Percentiles rank a stretch among this genome's conserved stretches.
Evolutionary conservation across 2,329 filamentous ascomycete species (phyloP).

Genomic region (Saccharata proteae): DNA sequence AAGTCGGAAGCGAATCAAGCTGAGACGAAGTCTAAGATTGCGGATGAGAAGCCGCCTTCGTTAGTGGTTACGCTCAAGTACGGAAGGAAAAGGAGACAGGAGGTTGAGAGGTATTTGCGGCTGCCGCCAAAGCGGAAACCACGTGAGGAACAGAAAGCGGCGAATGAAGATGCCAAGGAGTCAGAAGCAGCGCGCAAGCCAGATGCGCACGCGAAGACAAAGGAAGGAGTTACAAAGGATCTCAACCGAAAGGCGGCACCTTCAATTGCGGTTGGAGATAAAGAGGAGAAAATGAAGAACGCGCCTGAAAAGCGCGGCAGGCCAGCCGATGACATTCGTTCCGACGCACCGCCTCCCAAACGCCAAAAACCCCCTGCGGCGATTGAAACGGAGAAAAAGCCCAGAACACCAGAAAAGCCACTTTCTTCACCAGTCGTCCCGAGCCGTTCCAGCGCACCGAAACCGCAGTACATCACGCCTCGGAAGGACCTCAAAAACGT

Average conservation of each 20-base stretch:
- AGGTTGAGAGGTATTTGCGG: slow-evolving; percentile 29
- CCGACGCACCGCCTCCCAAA: slow-evolving; percentile 13
- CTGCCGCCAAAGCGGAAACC: slow-evolving; percentile 19
- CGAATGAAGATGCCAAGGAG: slow-evolving; percentile 4
- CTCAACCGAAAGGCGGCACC: slow-evolving; percentile 2
- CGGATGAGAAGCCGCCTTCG: slow-evolving; percentile 13
- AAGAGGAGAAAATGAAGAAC: slow-evolving; percentile 5
- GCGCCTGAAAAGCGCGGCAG: slow-evolving; percentile 23
- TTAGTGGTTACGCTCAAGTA: slow-evolving; percentile 41
- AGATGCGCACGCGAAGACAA: slow-evolving; percentile 2
- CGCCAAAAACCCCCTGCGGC: slow-evolving; percentile 16
- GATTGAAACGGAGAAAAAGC: slow-evolving; percentile 18
- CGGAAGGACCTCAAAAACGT: slow-evolving; percentile 22
- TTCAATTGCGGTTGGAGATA: slow-evolving; percentile 1
- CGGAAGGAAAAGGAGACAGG: slow-evolving; percentile 35
- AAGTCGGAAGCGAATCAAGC: slow-evolving; percentile 2
- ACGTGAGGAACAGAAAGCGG: slow-evolving; percentile 10
- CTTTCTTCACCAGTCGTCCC: slow-evolving; percentile 18
- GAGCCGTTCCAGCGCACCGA: slow-evolving; percentile 20
- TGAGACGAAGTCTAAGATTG: neutral
- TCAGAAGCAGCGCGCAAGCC: slow-evolving; percentile 5
- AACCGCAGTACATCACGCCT: slow-evolving; percentile 21
- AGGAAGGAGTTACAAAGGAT: slow-evolving; percentile 5
- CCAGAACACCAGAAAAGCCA: slow-evolving; percentile 19
- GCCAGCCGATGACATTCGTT: slow-evolving; percentile 16